These are phyloP conservation scores for Xerocomus nothofagi DNA, from an alignment of 1,284 basidiomycete genomes.

Conservation along the genomic window DNA sequence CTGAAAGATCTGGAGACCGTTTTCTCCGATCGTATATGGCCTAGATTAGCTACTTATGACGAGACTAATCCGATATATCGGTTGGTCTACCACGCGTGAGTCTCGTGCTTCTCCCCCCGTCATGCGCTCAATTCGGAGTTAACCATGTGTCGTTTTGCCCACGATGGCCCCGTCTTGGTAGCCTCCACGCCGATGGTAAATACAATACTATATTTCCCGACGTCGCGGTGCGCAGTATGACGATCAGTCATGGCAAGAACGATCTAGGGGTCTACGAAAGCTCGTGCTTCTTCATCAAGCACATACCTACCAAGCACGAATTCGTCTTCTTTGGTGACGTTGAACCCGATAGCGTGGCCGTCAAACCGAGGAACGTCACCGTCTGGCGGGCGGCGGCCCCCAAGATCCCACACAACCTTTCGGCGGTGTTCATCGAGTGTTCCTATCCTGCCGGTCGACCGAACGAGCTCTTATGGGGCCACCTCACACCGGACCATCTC, in stretches of 20 bases:
- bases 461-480: conserved; percentile 67
- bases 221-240: conserved; percentile 66
- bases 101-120: conserved; percentile 14
- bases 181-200: conserved; percentile 44
- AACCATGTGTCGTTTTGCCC: neutral
- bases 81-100: conserved; percentile 61
- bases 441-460: conserved; percentile 70
- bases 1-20: conserved; percentile 68
- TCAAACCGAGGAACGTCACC: conserved; percentile 52
- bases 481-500: conserved; percentile 74
- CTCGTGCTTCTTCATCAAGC: conserved; percentile 74
- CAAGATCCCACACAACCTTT: conserved; percentile 61
- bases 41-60: conserved; percentile 75
- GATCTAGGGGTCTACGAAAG: conserved; percentile 58
- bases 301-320: conserved; percentile 55
- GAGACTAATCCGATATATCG: conserved; percentile 55
- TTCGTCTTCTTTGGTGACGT: conserved; percentile 87
- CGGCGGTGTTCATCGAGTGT: conserved; percentile 80
- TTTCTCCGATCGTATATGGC: conserved; percentile 83
- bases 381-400: conserved; percentile 75
- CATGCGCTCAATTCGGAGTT: conserved; percentile 1
- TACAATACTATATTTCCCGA: conserved; percentile 54
- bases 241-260: conserved; percentile 70
- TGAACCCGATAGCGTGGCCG: conserved; percentile 70
- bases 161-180: conserved; percentile 21